These are phyloP conservation scores for Corylus heterophylla DNA, from an alignment of 306 rosid species.

Conservation along the genomic window DNA sequence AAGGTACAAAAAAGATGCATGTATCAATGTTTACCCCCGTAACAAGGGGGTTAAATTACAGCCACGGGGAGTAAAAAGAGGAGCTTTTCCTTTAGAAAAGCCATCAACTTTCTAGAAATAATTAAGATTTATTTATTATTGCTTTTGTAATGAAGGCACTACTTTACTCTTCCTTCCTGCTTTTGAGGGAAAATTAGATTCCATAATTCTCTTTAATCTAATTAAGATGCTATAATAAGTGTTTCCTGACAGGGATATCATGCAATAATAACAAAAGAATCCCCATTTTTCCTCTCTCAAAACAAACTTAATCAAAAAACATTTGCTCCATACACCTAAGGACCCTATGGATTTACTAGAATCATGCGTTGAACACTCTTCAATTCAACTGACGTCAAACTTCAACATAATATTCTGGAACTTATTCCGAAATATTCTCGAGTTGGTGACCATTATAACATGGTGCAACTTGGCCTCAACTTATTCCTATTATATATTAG, in stretches of 20 bases:
- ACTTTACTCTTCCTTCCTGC: conserved; percentile 55
- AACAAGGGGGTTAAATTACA: conserved; percentile 37
- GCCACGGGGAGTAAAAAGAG: conserved; percentile 42
- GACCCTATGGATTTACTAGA: not conserved
- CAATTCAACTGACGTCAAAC: no score
- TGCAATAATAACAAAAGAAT: conserved; percentile 20
- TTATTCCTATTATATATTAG: no score
- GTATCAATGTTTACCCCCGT: conserved; percentile 23
- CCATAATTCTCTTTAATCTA: conserved; percentile 32
- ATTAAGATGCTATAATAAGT: conserved; percentile 28
- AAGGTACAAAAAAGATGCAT: conserved; percentile 46
- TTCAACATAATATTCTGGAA: no score
- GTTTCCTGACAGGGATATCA: conserved; percentile 42
- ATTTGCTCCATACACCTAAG: not conserved
- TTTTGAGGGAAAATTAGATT: conserved; percentile 60
- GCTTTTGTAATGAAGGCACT: conserved; percentile 7
- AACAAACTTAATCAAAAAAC: not conserved
- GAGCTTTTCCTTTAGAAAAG: conserved; percentile 55
- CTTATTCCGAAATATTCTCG: no score
- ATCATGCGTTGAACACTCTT: no score
- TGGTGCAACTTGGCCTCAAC: no score
- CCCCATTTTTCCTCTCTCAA: not conserved
- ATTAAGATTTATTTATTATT: conserved; percentile 17
- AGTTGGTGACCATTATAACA: no score
- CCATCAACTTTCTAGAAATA: conserved; percentile 50